Conservation (phyloP, 208 protist genomes). For the Trypanosomatidae sp. region DNA sequence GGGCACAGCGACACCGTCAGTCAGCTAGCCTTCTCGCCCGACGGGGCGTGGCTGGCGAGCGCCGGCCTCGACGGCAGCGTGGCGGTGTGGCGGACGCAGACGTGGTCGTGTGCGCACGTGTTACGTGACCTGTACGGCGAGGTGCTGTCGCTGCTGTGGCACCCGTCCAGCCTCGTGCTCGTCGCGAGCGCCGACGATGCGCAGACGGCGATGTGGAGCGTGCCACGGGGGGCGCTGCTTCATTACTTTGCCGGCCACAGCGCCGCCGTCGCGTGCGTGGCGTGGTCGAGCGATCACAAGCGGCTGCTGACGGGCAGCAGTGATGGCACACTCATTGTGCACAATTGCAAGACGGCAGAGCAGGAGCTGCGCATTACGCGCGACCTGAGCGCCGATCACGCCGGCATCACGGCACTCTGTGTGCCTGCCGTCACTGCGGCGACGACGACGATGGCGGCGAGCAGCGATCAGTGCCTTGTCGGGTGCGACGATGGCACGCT, state of each 20-base stretch:
- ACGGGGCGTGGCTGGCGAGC: conserved; percentile 62
- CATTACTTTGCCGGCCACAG: conserved; percentile 90
- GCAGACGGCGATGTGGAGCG: conserved; percentile 92
- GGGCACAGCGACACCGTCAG: conserved; percentile 76
- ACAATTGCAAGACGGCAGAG: conserved; percentile 83
- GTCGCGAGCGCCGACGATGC: conserved; percentile 83
- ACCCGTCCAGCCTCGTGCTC: conserved; percentile 86
- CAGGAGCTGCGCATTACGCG: conserved; percentile 41
- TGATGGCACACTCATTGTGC: conserved; percentile 83
- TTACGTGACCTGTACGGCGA: conserved; percentile 81
- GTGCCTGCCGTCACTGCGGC: too few species aligned
- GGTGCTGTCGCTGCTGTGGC: conserved; percentile 84
- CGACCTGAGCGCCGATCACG: conserved; percentile 60
- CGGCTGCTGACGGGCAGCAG: conserved; percentile 83
- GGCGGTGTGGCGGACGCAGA: conserved; percentile 53
- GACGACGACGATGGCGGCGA: too few species aligned
- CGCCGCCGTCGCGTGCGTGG: conserved; percentile 61
- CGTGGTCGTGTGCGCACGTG: conserved; percentile 50
- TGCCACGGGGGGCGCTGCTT: conserved; percentile 65
- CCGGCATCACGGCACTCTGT: conserved; percentile 44
- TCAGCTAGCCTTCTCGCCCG: conserved; percentile 66
- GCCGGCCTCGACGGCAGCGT: conserved; percentile 61
- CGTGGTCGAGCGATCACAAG: conserved; percentile 83
- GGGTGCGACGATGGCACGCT: conserved; percentile 81
- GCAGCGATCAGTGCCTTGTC: conserved; percentile 58